Base-by-base conservation (phyloP, 768 basidiomycete genomes). In the Hypholoma fasciculare region DNA sequence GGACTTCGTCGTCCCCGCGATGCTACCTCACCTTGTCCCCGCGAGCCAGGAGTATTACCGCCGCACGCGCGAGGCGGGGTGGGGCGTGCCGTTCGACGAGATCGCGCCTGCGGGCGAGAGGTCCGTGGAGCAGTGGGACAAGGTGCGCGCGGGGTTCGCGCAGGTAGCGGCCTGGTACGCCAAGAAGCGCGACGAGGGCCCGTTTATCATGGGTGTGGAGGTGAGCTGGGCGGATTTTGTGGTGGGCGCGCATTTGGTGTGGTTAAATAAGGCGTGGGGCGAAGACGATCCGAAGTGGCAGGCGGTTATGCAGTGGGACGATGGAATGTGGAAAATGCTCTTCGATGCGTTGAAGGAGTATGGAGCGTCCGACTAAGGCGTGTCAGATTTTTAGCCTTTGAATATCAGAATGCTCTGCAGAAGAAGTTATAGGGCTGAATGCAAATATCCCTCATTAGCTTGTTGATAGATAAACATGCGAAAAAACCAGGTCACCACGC, bases 211-310 rank as follows among this genome's bases (percentile, higher is more conserved):
- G 60, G 79, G 79, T 2, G 65, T 75, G 1, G 60, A 51, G 0
- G 50, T 70, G 11, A 69, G 69, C 2, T 79, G 73, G 63, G 67
- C 68, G 1, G 79, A 81, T 59, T 63, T 79, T 14, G 60, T 68
- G 4, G 55, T 76, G n/a, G 75, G 65, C 81, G 52, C 80, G 80
- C 40, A 49, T n/a, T 17, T 56, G 1, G 17, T 49, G 7, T 60
- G 64, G 51, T 48, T 56, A 13, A 55, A 54, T 14, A 59, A 54
- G 2, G 30, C 73, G 1, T 68, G 67, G 56, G 74, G 75, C 11
- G 67, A 70, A 20, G 68, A 74, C 6, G 74, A 74, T 49, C 51
- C 58, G 43, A 69, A 74, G 60, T 80, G 77, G 78, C 67, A 66
- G 43, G 63, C 68, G 19, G 54, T 79, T 30, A 58, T 54, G 50